Evolutionary conservation across 257 asterid species (phyloP).

Genomic region (Nicotiana benthamiana): DNA sequence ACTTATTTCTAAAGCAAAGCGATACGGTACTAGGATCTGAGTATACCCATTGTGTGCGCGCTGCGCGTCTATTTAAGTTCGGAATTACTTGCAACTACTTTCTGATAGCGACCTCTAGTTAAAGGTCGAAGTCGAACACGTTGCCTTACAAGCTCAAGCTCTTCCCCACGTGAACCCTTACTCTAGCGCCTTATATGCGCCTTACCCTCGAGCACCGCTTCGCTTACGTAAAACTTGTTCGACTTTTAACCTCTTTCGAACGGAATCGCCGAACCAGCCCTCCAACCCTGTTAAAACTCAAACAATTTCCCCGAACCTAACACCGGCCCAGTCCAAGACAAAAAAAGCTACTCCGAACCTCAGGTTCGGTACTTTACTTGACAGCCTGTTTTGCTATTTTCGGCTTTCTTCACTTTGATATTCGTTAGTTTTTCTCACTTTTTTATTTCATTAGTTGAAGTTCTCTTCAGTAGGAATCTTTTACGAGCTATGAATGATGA

Average conservation of each 20-base stretch:
- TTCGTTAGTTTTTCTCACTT: conserved; percentile 6
- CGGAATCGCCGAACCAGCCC: conserved; percentile 12
- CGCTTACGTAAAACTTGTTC: conserved; percentile 19
- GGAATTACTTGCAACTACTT: neutral
- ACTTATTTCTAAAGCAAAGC: too few relatives aligned
- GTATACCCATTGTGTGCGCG: neutral
- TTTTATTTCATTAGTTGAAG: neutral
- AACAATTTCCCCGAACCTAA: conserved; percentile 20
- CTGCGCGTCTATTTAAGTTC: neutral
- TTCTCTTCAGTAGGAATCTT: conserved; percentile 12
- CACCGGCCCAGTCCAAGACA: conserved; percentile 21
- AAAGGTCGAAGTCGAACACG: neutral
- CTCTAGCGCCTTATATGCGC: neutral
- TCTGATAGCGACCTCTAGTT: neutral
- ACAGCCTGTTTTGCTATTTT: conserved; percentile 40
- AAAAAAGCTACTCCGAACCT: conserved; percentile 17
- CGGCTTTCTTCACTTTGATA: conserved; percentile 23
- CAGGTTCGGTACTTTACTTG: conserved; percentile 42
- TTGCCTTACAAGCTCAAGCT: too few relatives aligned
- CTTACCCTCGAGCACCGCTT: conserved; percentile 14
- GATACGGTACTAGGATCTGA: neutral
- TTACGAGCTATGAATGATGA: neutral
- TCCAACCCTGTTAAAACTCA: conserved; percentile 4
- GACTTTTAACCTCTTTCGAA: conserved; percentile 14
- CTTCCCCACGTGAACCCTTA: neutral